Evolutionary conservation across 192 early-diverging fungal genomes (phyloP).

Genomic region (Chytriomyces sp.): DNA sequence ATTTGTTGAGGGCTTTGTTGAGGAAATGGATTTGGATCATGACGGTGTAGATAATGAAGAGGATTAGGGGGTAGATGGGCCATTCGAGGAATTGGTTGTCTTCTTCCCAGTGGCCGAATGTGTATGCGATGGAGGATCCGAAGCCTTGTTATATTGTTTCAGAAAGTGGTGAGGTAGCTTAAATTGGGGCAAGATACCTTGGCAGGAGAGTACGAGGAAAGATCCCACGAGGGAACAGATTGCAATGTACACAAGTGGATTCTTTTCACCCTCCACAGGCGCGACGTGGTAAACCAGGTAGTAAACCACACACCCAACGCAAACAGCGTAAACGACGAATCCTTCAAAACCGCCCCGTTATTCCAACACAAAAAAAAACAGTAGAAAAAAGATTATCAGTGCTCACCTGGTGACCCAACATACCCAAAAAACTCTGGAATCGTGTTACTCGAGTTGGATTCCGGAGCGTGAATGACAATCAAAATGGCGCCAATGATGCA

Average conservation of each 20-base stretch:
- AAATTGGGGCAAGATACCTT: conserved; percentile 41
- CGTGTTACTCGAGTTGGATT: conserved; percentile 43
- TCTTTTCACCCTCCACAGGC: conserved; percentile 62
- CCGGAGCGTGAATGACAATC: conserved; percentile 57
- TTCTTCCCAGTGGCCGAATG: conserved; percentile 46
- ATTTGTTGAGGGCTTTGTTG: conserved; percentile 66
- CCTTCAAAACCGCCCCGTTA: conserved; percentile 26
- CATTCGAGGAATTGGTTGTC: conserved; percentile 69
- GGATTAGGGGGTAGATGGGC: conserved; percentile 63
- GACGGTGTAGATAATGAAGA: conserved; percentile 54
- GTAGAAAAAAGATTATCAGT: neutral
- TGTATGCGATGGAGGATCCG: conserved; percentile 61
- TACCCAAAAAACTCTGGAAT: conserved; percentile 53
- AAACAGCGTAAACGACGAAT: conserved; percentile 57
- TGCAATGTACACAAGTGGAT: conserved; percentile 56
- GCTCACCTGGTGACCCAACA: conserved; percentile 53
- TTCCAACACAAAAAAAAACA: neutral
- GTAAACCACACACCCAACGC: conserved; percentile 46
- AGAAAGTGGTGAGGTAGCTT: neutral
- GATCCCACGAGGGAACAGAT: conserved; percentile 66
- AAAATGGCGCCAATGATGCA: conserved; percentile 66
- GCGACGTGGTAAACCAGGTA: conserved; percentile 57
- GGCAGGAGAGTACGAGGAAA: conserved; percentile 62
- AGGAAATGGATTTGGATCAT: conserved; percentile 66
- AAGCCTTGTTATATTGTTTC: conserved; percentile 45